Conservation (phyloP, 2,329 filamentous ascomycete species). For the Conoideocrella luteorostrata region DNA sequence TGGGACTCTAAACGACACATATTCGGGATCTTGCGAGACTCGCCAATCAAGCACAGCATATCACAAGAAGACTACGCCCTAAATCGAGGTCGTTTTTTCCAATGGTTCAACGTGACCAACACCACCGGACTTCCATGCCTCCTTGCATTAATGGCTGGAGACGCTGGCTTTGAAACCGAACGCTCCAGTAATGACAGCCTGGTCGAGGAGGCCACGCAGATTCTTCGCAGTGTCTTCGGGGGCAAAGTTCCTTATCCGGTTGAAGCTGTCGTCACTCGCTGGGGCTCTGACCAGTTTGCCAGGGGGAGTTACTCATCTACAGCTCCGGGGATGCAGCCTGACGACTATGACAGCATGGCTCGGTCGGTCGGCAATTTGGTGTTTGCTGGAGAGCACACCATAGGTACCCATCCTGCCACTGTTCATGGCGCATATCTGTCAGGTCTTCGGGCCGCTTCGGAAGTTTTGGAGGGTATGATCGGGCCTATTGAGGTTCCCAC, state of each 20-base stretch:
- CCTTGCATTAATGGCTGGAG: slow-evolving; percentile 90
- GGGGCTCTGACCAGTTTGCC: slow-evolving; percentile 88
- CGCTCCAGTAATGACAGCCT: slow-evolving; percentile 67
- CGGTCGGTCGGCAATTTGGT: slow-evolving; percentile 77
- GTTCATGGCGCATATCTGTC: slow-evolving; percentile 96
- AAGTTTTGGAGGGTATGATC: slow-evolving; percentile 73
- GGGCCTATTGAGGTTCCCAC: slow-evolving; percentile 73
- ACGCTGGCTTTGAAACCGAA: slow-evolving; percentile 87
- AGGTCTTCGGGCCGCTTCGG: slow-evolving; percentile 80
- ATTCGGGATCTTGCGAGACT: slow-evolving; percentile 81
- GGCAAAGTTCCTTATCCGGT: slow-evolving; percentile 65
- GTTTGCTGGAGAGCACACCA: slow-evolving; percentile 96
- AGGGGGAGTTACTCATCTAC: slow-evolving; percentile 93
- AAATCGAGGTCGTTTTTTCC: slow-evolving; percentile 84
- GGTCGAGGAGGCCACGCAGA: slow-evolving; percentile 70
- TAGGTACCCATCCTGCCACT: slow-evolving; percentile 89
- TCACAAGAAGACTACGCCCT: slow-evolving; percentile 72
- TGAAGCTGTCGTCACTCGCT: slow-evolving; percentile 85
- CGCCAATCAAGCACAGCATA: slow-evolving; percentile 62
- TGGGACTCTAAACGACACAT: slow-evolving; percentile 90
- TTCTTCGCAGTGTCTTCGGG: slow-evolving; percentile 72
- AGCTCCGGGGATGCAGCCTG: slow-evolving; percentile 70
- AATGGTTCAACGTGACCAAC: slow-evolving; percentile 94
- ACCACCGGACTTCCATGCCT: slow-evolving; percentile 83
- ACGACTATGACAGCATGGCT: slow-evolving; percentile 92